Evolutionary conservation across 23 red algal genomes (phyloP).

Genomic region (Gracilaria vermiculophylla): DNA sequence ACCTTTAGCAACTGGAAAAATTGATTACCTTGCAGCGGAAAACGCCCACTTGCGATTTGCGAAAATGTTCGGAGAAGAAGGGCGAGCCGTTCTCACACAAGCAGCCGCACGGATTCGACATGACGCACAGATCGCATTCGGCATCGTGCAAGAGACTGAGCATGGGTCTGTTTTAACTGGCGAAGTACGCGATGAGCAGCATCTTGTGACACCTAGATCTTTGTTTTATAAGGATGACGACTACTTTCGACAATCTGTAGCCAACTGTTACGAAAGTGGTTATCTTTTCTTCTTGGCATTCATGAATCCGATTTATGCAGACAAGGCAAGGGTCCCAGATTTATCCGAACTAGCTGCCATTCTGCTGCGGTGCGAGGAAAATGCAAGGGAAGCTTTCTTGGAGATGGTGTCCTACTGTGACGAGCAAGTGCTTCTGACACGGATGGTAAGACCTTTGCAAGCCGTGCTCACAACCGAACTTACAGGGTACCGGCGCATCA

Average conservation of each 20-base stretch:
- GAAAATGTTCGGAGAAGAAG: slow-evolving; percentile 55
- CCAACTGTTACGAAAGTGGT: slow-evolving; percentile 43
- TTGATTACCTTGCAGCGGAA: slow-evolving; percentile 24
- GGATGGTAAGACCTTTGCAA: slow-evolving; percentile 75
- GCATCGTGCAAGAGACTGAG: slow-evolving; percentile 31
- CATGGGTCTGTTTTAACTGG: neutral
- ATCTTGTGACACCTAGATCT: slow-evolving; percentile 11
- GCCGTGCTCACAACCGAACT: slow-evolving; percentile 61
- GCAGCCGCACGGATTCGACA: slow-evolving; percentile 67
- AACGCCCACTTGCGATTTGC: slow-evolving; percentile 37
- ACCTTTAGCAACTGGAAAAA: neutral
- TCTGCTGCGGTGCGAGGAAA: slow-evolving; percentile 43
- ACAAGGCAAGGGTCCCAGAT: slow-evolving; percentile 14
- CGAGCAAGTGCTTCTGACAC: slow-evolving; percentile 33
- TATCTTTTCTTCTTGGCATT: slow-evolving; percentile 57
- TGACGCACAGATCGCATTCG: slow-evolving; percentile 70
- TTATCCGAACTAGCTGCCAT: slow-evolving; percentile 46
- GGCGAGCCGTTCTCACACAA: slow-evolving; percentile 30
- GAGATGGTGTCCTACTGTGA: slow-evolving; percentile 31
- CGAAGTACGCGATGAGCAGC: neutral
- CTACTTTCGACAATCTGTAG: slow-evolving; percentile 45
- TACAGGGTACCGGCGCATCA: slow-evolving; percentile 39
- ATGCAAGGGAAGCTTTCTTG: slow-evolving; percentile 45
- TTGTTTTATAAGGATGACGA: slow-evolving; percentile 48
- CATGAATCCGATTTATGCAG: slow-evolving; percentile 56